Percentiles rank a stretch among this genome's conserved stretches.
Evolutionary conservation across 2,329 filamentous ascomycete genomes (phyloP).

Genomic region (Nemania sp.): DNA sequence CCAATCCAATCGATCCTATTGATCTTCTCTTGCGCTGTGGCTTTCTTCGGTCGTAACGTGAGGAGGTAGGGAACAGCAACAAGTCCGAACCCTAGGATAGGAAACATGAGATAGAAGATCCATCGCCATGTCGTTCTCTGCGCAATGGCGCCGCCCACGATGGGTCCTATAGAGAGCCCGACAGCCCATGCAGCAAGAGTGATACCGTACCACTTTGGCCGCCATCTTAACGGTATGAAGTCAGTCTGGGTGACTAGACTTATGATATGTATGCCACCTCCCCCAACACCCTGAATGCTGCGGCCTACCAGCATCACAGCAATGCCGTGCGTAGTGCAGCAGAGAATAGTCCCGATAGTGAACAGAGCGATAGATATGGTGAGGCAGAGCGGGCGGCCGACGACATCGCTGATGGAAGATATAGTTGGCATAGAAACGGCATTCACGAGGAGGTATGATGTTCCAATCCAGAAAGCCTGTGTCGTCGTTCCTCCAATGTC

Average conservation of each 20-base stretch:
- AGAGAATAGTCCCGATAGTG: conserved; percentile 26
- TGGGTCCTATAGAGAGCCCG: conserved; percentile 23
- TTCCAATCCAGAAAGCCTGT: conserved; percentile 25
- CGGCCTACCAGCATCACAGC: conserved; percentile 16
- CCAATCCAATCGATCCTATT: conserved; percentile 51
- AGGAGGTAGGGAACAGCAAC: conserved; percentile 6
- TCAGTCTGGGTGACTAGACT: conserved; percentile 23
- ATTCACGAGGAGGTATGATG: conserved; percentile 18
- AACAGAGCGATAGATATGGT: conserved; percentile 18
- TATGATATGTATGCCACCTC: conserved; percentile 23
- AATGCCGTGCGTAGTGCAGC: conserved; percentile 14
- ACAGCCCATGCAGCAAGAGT: conserved; percentile 22
- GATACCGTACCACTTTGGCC: conserved; percentile 23
- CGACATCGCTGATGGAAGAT: conserved; percentile 12
- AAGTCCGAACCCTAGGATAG: conserved; percentile 28
- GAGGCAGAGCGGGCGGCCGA: conserved; percentile 16
- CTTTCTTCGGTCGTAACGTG: too few species aligned
- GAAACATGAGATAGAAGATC: conserved; percentile 30
- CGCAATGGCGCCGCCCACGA: conserved; percentile 18
- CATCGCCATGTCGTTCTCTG: conserved; percentile 20
- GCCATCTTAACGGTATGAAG: conserved; percentile 26
- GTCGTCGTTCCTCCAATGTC: conserved; percentile 12
- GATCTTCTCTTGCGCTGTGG: too few species aligned
- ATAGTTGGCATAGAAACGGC: conserved; percentile 17
- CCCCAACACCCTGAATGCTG: conserved; percentile 25